These are phyloP conservation scores for Cordyceps sp. DNA, from an alignment of 2,329 filamentous ascomycete species.

Conservation along the genomic window DNA sequence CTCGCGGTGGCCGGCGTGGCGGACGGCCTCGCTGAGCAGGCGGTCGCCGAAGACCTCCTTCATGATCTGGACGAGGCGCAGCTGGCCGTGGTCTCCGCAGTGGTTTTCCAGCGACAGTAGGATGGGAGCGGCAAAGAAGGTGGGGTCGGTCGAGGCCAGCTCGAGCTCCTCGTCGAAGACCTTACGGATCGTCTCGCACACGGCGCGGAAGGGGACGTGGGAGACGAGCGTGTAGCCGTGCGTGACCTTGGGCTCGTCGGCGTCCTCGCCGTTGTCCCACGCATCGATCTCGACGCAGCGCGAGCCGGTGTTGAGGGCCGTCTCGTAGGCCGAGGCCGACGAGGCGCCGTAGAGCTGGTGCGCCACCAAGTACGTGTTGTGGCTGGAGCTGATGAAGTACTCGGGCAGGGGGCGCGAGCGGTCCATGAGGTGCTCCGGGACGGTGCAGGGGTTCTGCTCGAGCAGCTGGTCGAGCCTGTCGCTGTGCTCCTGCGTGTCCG, in stretches of 20 bases:
- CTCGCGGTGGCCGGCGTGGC: slow-evolving; percentile 36
- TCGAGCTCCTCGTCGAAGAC: slow-evolving; percentile 41
- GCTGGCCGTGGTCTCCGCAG: slow-evolving; percentile 41
- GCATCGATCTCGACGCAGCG: slow-evolving; percentile 60
- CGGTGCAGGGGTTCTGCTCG: slow-evolving; percentile 37
- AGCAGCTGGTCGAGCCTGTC: slow-evolving; percentile 32
- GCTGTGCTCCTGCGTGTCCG: slow-evolving; percentile 23
- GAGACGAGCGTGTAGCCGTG: slow-evolving; percentile 55
- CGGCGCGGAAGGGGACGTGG: slow-evolving; percentile 44
- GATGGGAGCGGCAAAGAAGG: slow-evolving; percentile 34
- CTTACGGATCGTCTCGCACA: slow-evolving; percentile 49
- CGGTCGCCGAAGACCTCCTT: slow-evolving; percentile 43
- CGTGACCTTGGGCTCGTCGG: slow-evolving; percentile 51
- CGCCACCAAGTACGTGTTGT: slow-evolving; percentile 57
- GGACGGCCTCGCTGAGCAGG: slow-evolving; percentile 39
- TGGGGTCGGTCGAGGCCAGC: slow-evolving; percentile 17
- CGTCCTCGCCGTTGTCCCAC: slow-evolving; percentile 47
- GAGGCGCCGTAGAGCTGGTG: slow-evolving; percentile 52
- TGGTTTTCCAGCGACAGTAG: slow-evolving; percentile 54
- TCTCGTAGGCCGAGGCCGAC: slow-evolving; percentile 45
- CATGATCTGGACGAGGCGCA: slow-evolving; percentile 48
- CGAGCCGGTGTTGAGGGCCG: slow-evolving; percentile 42
- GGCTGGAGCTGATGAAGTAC: slow-evolving; percentile 57
- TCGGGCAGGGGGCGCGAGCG: slow-evolving; percentile 45
- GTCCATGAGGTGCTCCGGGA: slow-evolving; percentile 37